A percentile compares a stretch with the other conserved stretches of the same genome.
These are phyloP conservation scores for Eucalyptus viminalis DNA, from an alignment of 345 rosid genomes.

Conservation along the genomic window DNA sequence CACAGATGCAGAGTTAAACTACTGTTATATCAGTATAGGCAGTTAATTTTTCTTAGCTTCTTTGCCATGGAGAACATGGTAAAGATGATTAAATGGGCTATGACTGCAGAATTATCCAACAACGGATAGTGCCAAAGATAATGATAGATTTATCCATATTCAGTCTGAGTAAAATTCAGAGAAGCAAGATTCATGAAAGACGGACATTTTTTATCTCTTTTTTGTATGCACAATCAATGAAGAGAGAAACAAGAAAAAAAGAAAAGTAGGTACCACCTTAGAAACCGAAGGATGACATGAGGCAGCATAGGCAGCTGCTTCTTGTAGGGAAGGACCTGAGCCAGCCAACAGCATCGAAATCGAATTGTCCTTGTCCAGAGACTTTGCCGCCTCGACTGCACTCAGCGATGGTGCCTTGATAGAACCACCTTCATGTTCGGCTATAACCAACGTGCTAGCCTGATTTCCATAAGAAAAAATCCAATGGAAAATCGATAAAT, in stretches of 20 bases:
- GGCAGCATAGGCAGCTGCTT: slow-evolving; percentile 68
- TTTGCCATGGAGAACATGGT: background rate
- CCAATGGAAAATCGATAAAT: background rate
- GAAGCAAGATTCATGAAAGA: background rate
- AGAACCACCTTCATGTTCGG: slow-evolving; percentile 67
- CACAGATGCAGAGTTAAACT: background rate
- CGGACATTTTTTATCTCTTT: background rate
- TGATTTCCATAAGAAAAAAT: background rate
- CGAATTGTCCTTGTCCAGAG: slow-evolving; percentile 32
- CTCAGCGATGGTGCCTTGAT: slow-evolving; percentile 52
- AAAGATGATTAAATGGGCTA: background rate
- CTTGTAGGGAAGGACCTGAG: slow-evolving; percentile 62
- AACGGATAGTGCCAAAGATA: background rate
- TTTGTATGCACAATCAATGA: background rate
- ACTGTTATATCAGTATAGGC: background rate
- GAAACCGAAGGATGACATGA: slow-evolving; percentile 72
- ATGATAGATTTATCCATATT: background rate
- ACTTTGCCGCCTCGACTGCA: slow-evolving; percentile 74
- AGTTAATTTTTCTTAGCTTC: background rate
- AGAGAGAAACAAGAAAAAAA: background rate
- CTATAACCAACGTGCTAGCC: slow-evolving; percentile 73
- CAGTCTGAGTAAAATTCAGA: background rate
- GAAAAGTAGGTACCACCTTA: slow-evolving; percentile 21
- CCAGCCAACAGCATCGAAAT: slow-evolving; percentile 76
- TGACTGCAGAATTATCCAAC: background rate